Evolutionary conservation across 495 filamentous ascomycete genomes (phyloP).

Genomic region (Penicillium simplicissimum): DNA sequence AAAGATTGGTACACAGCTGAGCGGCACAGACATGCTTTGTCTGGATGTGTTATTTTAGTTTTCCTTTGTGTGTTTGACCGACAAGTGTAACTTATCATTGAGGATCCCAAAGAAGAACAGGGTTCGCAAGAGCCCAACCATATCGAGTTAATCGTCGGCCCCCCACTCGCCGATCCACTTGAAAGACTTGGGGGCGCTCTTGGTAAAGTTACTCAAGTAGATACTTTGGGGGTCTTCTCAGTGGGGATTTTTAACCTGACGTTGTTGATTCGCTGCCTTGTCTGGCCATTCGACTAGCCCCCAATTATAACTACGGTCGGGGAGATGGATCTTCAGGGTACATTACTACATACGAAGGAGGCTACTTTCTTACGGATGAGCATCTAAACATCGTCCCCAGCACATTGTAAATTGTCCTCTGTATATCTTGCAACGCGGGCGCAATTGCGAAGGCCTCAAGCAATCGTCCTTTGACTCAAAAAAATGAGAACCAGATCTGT

Average conservation of each 20-base stretch:
- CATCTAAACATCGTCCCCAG: neutral
- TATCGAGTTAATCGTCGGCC: neutral
- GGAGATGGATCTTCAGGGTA: neutral
- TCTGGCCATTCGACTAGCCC: neutral
- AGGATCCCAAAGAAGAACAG: neutral
- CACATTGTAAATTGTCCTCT: neutral
- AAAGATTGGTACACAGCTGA: conserved; percentile 1
- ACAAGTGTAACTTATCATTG: neutral
- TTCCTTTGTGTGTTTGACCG: neutral
- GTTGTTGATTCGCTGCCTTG: neutral
- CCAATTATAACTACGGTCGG: neutral
- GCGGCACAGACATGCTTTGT: neutral
- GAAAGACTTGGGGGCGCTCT: neutral
- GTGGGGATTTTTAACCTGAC: neutral
- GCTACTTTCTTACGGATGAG: neutral
- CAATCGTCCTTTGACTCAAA: neutral
- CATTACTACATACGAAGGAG: neutral
- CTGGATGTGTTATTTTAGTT: neutral
- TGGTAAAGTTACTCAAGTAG: neutral
- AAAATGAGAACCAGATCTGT: neutral
- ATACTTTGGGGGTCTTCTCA: too few species aligned
- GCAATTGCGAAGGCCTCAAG: neutral
- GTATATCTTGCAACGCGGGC: neutral
- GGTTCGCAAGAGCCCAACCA: neutral
- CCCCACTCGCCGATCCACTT: neutral